Evolutionary conservation across 2,329 filamentous ascomycete species (phyloP).

Genomic region (Nemania sp.): DNA sequence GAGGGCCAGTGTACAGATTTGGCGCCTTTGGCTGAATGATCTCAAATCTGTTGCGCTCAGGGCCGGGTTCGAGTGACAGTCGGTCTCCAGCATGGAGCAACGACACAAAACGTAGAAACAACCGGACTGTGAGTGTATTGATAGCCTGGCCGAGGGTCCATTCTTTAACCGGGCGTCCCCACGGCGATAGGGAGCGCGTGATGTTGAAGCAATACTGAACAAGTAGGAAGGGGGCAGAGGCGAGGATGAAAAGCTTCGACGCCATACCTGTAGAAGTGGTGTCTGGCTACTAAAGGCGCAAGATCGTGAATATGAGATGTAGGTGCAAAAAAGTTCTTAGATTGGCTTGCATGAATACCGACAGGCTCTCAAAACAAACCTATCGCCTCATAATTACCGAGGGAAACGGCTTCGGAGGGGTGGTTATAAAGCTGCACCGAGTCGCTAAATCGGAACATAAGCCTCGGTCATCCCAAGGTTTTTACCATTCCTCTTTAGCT

Average conservation of each 20-base stretch:
- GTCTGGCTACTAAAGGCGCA: too few relatives aligned
- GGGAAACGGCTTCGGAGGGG: too few relatives aligned
- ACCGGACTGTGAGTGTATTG: conserved; percentile 17
- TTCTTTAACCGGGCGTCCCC: conserved; percentile 11
- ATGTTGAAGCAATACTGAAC: conserved; percentile 15
- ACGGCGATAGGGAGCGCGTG: background rate
- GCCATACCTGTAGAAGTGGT: background rate
- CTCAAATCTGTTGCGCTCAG: conserved; percentile 18
- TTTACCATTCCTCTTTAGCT: too few relatives aligned
- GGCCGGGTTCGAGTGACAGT: conserved; percentile 19
- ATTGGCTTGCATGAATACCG: too few relatives aligned
- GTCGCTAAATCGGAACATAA: too few relatives aligned
- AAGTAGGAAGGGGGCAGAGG: conserved; percentile 13
- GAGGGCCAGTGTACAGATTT: conserved; percentile 15
- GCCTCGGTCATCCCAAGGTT: too few relatives aligned
- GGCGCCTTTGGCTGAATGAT: conserved; percentile 11
- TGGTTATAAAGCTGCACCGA: too few relatives aligned
- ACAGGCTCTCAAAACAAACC: too few relatives aligned
- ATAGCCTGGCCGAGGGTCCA: conserved; percentile 21
- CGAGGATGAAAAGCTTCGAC: conserved; percentile 5
- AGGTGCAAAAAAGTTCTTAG: too few relatives aligned
- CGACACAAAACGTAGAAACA: conserved; percentile 14
- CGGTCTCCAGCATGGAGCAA: conserved; percentile 1
- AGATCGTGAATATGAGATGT: too few relatives aligned
- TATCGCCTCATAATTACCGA: too few relatives aligned